These are phyloP conservation scores for Cicer chorassanicum DNA, from an alignment of 306 rosid species.

Conservation along the genomic window DNA sequence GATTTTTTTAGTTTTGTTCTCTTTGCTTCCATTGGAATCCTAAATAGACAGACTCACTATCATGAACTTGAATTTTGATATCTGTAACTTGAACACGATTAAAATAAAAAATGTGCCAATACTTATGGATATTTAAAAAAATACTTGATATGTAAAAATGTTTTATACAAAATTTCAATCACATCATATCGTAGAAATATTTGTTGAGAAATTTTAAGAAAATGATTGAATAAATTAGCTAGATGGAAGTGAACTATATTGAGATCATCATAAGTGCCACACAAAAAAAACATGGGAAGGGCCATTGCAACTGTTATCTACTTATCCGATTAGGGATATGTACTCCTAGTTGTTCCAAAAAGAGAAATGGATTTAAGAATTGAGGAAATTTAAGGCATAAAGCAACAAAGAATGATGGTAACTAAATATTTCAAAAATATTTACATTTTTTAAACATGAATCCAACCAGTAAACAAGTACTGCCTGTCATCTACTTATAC, in stretches of 20 bases:
- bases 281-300: neutral
- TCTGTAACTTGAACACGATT: neutral
- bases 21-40: neutral
- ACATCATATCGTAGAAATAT: neutral
- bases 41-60: too few relatives aligned
- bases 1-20: too few relatives aligned
- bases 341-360: neutral
- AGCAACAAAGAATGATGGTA: neutral
- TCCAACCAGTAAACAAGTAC: neutral
- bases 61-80: neutral
- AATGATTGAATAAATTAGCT: neutral
- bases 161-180: neutral
- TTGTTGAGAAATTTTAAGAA: neutral
- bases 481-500: neutral
- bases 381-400: neutral
- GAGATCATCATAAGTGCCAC: neutral
- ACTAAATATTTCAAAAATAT: constrained; percentile 3
- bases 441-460: constrained; percentile 38
- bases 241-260: neutral
- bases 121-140: neutral
- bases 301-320: neutral
- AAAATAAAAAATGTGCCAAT: neutral
- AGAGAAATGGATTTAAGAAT: neutral
- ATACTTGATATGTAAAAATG: neutral
- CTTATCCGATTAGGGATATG: neutral